Percentiles rank a stretch among this genome's conserved stretches.
Conservation (phyloP, 2,329 filamentous ascomycete genomes). For the Leptosphaerulina australis region DNA sequence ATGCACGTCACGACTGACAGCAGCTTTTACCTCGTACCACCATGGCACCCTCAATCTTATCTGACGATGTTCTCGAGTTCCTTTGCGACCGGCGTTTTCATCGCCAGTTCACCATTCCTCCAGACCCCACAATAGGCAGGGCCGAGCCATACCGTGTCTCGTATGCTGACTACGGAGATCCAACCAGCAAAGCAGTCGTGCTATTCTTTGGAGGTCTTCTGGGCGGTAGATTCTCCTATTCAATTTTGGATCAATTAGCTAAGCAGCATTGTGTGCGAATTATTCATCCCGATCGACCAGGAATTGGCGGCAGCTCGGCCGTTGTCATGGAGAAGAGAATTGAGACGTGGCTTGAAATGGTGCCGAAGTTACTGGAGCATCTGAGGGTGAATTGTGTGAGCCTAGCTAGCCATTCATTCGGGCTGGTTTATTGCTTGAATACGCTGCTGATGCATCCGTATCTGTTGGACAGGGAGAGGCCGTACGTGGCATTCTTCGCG, state of each 20-base stretch:
- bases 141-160: background rate
- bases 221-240: constrained; percentile 24
- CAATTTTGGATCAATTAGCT: constrained; percentile 26
- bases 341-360: constrained; percentile 20
- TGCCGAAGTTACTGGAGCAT: constrained; percentile 26
- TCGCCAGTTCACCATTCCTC: constrained; percentile 1
- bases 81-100: constrained; percentile 22
- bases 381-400: constrained; percentile 27
- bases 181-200: constrained; percentile 26
- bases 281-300: constrained; percentile 30
- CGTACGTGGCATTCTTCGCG: constrained; percentile 31
- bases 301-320: constrained; percentile 27
- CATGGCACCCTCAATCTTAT: no score
- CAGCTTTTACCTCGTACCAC: no score
- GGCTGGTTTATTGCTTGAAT: constrained; percentile 31
- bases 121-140: background rate
- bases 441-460: constrained; percentile 26
- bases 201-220: constrained; percentile 32
- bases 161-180: constrained; percentile 29
- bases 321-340: constrained; percentile 25
- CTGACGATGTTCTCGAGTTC: background rate
- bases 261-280: constrained; percentile 24
- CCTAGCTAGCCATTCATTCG: constrained; percentile 31
- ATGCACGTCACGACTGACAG: no score
- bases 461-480: constrained; percentile 24